A percentile compares a stretch with the other conserved stretches of the same genome.
phyloP scores from a whole-genome alignment of 768 basidiomycete genomes.

The Amanita polypyramis region DNA sequence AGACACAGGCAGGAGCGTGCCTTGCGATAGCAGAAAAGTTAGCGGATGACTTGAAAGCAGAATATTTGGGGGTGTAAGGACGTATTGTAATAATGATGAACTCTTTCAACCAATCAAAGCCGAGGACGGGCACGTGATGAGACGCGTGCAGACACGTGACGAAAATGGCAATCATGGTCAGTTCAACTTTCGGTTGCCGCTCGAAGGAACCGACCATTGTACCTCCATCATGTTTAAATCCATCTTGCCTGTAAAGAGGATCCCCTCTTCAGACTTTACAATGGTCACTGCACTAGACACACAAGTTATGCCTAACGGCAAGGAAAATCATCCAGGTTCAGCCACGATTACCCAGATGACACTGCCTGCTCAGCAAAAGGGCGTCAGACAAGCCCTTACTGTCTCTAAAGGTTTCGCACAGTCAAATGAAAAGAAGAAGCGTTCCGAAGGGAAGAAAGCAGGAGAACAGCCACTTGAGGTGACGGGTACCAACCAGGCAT shows the following conservation, averaged over 20 bases:
- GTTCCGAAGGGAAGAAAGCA: constrained; percentile 25
- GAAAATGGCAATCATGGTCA: constrained; percentile 17
- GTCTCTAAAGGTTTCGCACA: constrained; percentile 24
- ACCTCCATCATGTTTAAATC: constrained; percentile 71
- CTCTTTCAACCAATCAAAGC: neutral
- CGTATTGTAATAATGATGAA: neutral
- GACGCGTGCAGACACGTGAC: constrained; percentile 19
- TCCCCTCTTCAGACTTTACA: constrained; percentile 60
- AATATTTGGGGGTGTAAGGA: constrained; percentile 8
- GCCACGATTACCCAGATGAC: constrained; percentile 12
- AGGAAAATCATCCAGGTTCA: constrained; percentile 53
- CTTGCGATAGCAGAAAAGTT: constrained; percentile 24
- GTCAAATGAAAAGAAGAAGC: constrained; percentile 30
- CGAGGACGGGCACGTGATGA: constrained; percentile 12
- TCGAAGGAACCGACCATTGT: constrained; percentile 9
- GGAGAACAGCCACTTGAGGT: constrained; percentile 24
- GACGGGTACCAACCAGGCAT: constrained; percentile 51
- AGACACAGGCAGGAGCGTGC: constrained; percentile 21
- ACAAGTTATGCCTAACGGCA: constrained; percentile 32
- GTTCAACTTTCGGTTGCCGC: constrained; percentile 15
- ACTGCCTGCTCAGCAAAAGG: constrained; percentile 7
- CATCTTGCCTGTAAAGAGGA: constrained; percentile 61
- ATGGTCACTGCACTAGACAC: constrained; percentile 50
- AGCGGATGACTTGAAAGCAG: constrained; percentile 21
- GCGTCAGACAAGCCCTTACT: constrained; percentile 10